A percentile compares a stretch with the other conserved stretches of the same genome.
phyloP scores from a whole-genome alignment of 116 monocot species.

The Zostera marina region DNA sequence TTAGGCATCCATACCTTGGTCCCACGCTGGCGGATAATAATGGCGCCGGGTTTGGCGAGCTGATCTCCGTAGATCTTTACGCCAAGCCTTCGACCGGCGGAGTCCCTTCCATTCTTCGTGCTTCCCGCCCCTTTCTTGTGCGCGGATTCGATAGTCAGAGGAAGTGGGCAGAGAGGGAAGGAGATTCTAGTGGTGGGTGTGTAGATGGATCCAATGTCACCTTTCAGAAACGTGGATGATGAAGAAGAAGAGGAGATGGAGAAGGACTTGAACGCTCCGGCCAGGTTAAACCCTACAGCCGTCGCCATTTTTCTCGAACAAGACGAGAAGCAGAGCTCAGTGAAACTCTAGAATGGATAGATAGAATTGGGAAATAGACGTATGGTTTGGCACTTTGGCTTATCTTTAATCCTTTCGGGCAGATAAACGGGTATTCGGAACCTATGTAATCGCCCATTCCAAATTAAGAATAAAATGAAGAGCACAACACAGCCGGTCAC shows the following conservation, averaged over 20 bases:
- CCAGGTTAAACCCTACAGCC: conserved; percentile 22
- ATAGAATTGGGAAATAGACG: too few relatives aligned
- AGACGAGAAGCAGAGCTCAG: too few relatives aligned
- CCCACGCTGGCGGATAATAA: conserved; percentile 57
- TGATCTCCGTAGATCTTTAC: conserved; percentile 98
- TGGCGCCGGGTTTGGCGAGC: conserved; percentile 73
- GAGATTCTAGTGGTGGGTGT: conserved; percentile 5
- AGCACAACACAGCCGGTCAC: too few relatives aligned
- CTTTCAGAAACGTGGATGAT: conserved; percentile 22
- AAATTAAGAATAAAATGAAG: too few relatives aligned
- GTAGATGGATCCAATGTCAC: conserved; percentile 8
- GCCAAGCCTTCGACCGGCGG: conserved; percentile 58
- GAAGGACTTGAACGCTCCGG: conserved; percentile 38
- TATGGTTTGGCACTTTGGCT: too few relatives aligned
- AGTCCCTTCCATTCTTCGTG: conserved; percentile 88
- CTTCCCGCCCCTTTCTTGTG: conserved; percentile 99
- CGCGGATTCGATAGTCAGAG: conserved; percentile 74
- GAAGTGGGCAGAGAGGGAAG: conserved; percentile 11
- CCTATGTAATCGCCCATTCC: too few relatives aligned
- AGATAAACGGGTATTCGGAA: too few relatives aligned
- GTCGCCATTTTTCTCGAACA: conserved; percentile 4
- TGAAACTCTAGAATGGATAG: too few relatives aligned
- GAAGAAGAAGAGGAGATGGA: conserved; percentile 29
- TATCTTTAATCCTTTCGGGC: too few relatives aligned
- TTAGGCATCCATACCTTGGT: conserved; percentile 6